Base-by-base conservation (phyloP, 1,284 basidiomycete genomes). In the Inonotus hispidus region DNA sequence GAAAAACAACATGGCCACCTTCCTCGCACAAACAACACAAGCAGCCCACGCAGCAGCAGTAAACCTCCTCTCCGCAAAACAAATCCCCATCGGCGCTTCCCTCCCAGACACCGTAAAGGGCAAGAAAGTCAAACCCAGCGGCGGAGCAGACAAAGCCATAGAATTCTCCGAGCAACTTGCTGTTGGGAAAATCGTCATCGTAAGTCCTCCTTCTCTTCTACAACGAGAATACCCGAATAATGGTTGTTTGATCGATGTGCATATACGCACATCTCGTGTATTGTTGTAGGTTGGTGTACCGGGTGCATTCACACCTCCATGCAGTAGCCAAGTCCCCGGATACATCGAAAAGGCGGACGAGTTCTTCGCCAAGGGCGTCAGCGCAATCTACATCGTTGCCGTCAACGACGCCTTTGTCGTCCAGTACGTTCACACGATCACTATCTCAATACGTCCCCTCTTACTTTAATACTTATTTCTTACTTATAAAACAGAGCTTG, bases 341-440 rank as follows among this genome's bases (percentile, higher is more conserved):
- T 92, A 87, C 74, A 82, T 91, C 67, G 73, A 81, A 50, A 71
- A 74, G 25, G 85, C 79, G 69, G 76, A 83, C 4, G 72, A 82
- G 64, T 89, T 90, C 79, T 81, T 82, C 71, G 79, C 73, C 21
- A 88, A 85, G 72, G 88, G 88, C n/a, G 74, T 92, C 65, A 77
- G 81, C 45, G 80, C 82, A 63, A 80, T 92, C 66, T 89, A 83
- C 68, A 77, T 90, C 61, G 76, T 91, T 52, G 75, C 82, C 16
- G 85, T 90, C 53, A 91, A 91, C 71, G 88, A 91, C 70, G 79
- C 79, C 13, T 90, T 88, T 65, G 82, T 83, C 27, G 79, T 79
- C 65, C 82, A 84, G 83, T 85, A 63, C 32, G 75, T 71, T 13
- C 5, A 29, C 50, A 4, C 19, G 27, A 4, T 45, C 49, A 10